Conservation (phyloP, 331 rosid genomes). For the Spiraea crenata region DNA sequence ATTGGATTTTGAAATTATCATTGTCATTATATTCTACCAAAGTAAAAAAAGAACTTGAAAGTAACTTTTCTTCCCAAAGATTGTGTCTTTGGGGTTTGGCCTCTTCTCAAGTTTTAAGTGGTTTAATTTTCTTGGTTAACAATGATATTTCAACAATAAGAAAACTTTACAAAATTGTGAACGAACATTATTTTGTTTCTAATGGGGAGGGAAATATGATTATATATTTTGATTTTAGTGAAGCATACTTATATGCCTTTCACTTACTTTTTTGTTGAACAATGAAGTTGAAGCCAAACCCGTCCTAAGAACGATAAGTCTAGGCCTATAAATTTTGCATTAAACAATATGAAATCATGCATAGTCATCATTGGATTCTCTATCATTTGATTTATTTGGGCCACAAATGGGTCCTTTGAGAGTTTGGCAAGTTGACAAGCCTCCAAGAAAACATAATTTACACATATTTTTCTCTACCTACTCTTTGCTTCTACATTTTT, state of each 20-base stretch:
- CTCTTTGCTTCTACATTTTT: slow-evolving; percentile 1
- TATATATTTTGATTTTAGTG: background rate
- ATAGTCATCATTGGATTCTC: slow-evolving; percentile 35
- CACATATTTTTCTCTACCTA: background rate
- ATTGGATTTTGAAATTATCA: slow-evolving; percentile 10
- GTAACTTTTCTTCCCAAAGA: slow-evolving; percentile 31
- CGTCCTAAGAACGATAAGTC: too few relatives aligned
- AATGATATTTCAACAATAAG: slow-evolving; percentile 24
- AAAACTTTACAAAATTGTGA: background rate
- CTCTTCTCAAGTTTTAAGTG: slow-evolving; percentile 25
- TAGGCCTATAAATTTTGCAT: slow-evolving; percentile 3
- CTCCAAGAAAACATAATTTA: slow-evolving; percentile 11
- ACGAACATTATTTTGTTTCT: background rate
- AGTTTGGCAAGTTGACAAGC: slow-evolving; percentile 7
- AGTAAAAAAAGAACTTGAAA: slow-evolving; percentile 2
- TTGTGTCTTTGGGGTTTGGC: slow-evolving; percentile 34
- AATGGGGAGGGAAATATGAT: slow-evolving; percentile 3
- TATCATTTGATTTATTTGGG: slow-evolving; percentile 19
- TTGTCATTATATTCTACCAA: slow-evolving; percentile 35
- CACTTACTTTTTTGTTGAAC: background rate
- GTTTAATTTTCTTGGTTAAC: slow-evolving; percentile 18
- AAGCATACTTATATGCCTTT: background rate
- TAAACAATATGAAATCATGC: slow-evolving; percentile 1
- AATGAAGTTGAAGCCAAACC: too few relatives aligned
- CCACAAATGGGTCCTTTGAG: slow-evolving; percentile 10